Base-by-base conservation (phyloP, 78 protist species). In the Isochrysis galbana region DNA sequence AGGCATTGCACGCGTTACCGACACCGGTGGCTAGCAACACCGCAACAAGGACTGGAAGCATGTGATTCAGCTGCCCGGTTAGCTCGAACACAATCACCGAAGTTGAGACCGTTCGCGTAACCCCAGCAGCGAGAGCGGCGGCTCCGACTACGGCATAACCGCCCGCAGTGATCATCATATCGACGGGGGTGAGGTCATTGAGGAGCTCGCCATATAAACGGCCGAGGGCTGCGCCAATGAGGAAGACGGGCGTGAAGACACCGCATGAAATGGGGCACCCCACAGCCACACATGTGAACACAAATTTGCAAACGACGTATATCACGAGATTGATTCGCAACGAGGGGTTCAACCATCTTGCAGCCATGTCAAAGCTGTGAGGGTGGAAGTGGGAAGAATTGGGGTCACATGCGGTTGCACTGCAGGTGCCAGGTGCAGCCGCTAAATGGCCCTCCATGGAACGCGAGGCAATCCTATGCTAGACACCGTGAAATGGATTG, bases 141-240 rank as follows among this genome's bases (percentile, higher is more conserved):
- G 97, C 96, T 17, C 97, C 97, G 22, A 96, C 97, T 7, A 96
- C 97, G 0, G 97, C 97, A 87, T 95, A 96, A 11, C 95, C 97
- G 39, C 96, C 94, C 25, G 97, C 82, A 29, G 55, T 74, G 45
- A 78, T 32, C 54, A 2, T 32, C 21, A 14, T 3, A 29, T 4
- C 34, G 36, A 25, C 39, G 54, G 38, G 51, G 54, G 17, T 19
- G 51, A 39, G 4, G 29, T 0, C 54, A 19, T 39, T 42, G 87
- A 42, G 48, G 19, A 42, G 70, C 69, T 95, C 97, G 44, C 97
- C 96, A 17, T 94, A 74, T 41, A 83, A 41, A 44, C 74, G 77
- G 34, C 97, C 97, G 25, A 95, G 91, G 4, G 95, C 95, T 1
- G 97, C 95, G 86, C 98, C 98, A 2, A 90, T 70, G 5, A 90